Percentiles rank a stretch among this genome's conserved stretches.
Evolutionary conservation across 1,139 yeast species (phyloP).

Genomic region (Taphrina wiesneri): DNA sequence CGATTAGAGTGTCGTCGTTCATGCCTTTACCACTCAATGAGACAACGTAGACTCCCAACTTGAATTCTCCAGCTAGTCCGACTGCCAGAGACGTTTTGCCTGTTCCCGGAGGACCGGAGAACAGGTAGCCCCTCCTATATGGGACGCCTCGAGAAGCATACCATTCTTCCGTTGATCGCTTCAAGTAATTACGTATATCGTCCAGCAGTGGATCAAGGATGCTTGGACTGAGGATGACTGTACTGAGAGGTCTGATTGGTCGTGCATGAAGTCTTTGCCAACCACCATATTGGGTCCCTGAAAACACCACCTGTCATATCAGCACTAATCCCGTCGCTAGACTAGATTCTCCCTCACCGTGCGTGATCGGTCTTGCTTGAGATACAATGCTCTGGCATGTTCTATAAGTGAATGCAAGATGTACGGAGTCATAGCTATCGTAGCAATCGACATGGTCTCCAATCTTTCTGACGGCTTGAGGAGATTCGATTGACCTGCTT

Average conservation of each 20-base stretch:
- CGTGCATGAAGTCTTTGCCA: slow-evolving; percentile 50
- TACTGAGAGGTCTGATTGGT: slow-evolving; percentile 75
- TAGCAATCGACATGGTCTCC: slow-evolving; percentile 23
- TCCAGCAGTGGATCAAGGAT: slow-evolving; percentile 63
- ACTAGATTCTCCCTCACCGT: not conserved
- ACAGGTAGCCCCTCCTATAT: slow-evolving; percentile 86
- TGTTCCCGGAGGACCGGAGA: slow-evolving; percentile 97
- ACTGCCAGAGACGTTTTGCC: slow-evolving; percentile 96
- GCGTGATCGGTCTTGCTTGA: slow-evolving; percentile 26
- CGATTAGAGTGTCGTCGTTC: slow-evolving; percentile 91
- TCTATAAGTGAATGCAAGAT: slow-evolving; percentile 12
- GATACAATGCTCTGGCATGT: slow-evolving; percentile 13
- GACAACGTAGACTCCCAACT: slow-evolving; percentile 89
- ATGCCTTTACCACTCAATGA: slow-evolving; percentile 85
- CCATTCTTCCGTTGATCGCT: slow-evolving; percentile 69
- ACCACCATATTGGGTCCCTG: slow-evolving; percentile 28
- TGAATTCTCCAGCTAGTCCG: slow-evolving; percentile 93
- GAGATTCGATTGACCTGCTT: slow-evolving; percentile 28
- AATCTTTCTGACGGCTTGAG: slow-evolving; percentile 25
- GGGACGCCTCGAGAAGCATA: slow-evolving; percentile 95
- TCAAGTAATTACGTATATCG: slow-evolving; percentile 78
- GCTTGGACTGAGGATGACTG: slow-evolving; percentile 80
- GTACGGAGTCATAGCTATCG: slow-evolving; percentile 15
- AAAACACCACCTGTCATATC: slow-evolving; percentile 9
- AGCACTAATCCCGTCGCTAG: not conserved